These are phyloP conservation scores for Zancudomyces culisetae DNA, from an alignment of 371 early-diverging fungal species.

Conservation along the genomic window DNA sequence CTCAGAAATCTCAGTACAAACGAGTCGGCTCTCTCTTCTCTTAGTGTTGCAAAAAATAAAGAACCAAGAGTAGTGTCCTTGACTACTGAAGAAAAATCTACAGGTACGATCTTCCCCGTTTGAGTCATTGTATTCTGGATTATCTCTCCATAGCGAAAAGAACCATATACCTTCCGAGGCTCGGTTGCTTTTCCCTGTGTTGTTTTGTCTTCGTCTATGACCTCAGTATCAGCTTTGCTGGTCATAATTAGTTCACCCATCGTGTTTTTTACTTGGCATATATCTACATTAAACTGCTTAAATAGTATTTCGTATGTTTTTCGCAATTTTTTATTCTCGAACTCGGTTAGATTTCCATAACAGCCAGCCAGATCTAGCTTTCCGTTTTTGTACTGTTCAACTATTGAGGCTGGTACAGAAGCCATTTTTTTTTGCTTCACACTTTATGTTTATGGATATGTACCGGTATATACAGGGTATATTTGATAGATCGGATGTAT, in stretches of 20 bases:
- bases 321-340: conserved; percentile 29
- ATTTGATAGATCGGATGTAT: too few relatives aligned
- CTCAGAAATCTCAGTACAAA: conserved; percentile 33
- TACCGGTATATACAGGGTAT: too few relatives aligned
- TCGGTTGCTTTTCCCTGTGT: conserved; percentile 16
- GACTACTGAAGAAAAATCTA: conserved; percentile 24
- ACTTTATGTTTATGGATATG: too few relatives aligned
- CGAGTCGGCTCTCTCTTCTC: conserved; percentile 32
- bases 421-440: too few relatives aligned
- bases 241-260: conserved; percentile 10
- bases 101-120: conserved; percentile 19
- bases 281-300: conserved; percentile 27
- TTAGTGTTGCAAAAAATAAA: conserved; percentile 21
- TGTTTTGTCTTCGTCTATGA: conserved; percentile 16
- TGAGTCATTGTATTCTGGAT: conserved; percentile 21
- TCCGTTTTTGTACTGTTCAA: conserved; percentile 19
- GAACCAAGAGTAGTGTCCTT: conserved; percentile 18
- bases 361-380: conserved; percentile 15
- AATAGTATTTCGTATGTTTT: conserved; percentile 32
- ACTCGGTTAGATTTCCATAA: conserved; percentile 22
- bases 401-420: conserved; percentile 8
- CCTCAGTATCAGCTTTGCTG: background rate
- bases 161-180: conserved; percentile 15
- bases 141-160: conserved; percentile 27
- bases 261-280: conserved; percentile 13